Conservation (phyloP, 345 rosid genomes). For the Noccaea caerulescens region DNA sequence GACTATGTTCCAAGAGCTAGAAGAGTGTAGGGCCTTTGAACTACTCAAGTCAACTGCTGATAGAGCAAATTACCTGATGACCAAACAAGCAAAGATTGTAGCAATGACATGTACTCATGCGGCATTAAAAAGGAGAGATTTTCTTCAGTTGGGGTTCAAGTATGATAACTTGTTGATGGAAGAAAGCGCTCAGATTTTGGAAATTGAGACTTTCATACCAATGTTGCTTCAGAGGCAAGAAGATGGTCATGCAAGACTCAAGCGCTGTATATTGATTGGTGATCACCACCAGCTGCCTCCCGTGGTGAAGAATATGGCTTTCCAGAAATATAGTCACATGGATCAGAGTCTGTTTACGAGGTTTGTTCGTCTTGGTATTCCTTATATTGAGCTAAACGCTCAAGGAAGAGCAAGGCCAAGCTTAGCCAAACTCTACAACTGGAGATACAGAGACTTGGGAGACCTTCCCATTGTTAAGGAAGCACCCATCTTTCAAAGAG, state of each 20-base stretch:
- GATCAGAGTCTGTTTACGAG: constrained; percentile 99
- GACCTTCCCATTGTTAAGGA: constrained; percentile 88
- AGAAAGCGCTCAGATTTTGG: constrained; percentile 99
- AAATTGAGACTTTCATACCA: constrained; percentile 98
- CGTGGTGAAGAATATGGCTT: constrained; percentile 99
- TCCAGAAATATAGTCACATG: constrained; percentile 99
- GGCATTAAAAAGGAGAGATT: constrained; percentile 94
- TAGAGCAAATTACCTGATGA: constrained; percentile 97
- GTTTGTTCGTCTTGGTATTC: constrained; percentile 96
- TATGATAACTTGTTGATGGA: constrained; percentile 98
- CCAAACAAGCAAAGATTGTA: constrained; percentile 97
- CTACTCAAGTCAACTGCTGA: constrained; percentile 99
- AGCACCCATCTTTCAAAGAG: constrained; percentile 65
- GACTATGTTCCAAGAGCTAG: constrained; percentile 95
- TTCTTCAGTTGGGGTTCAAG: constrained; percentile 95
- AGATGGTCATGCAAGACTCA: constrained; percentile 96
- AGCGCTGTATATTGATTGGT: constrained; percentile 96
- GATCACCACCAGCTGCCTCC: constrained; percentile 99
- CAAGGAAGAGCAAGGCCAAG: constrained; percentile 99
- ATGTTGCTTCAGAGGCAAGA: constrained; percentile 99
- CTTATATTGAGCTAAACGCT: constrained; percentile 98
- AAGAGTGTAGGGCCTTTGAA: constrained; percentile 99
- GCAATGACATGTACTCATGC: constrained; percentile 99
- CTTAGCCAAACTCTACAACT: constrained; percentile 90
- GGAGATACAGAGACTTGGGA: constrained; percentile 97